A percentile compares a stretch with the other conserved stretches of the same genome.
Conservation (phyloP, 1,139 yeast genomes). For the Zygoascus sp. region DNA sequence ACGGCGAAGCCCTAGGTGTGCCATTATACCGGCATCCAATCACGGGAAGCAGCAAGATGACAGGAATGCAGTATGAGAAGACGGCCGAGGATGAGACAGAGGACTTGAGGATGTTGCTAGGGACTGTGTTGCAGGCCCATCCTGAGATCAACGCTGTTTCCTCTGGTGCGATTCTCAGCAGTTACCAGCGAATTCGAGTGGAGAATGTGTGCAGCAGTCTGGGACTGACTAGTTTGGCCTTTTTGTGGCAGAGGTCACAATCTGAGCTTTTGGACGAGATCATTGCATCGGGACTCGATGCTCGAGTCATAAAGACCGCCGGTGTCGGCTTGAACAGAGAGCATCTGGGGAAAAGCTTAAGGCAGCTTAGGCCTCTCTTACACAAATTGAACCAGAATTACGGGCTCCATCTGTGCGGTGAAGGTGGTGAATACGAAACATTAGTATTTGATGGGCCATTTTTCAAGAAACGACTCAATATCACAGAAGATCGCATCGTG, state of each 20-base stretch:
- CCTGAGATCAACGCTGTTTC: conserved; percentile 84
- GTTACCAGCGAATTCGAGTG: conserved; percentile 88
- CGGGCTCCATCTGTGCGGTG: conserved; percentile 94
- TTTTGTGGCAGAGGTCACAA: conserved; percentile 87
- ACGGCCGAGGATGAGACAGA: conserved; percentile 82
- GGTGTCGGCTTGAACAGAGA: conserved; percentile 69
- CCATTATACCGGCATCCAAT: conserved; percentile 77
- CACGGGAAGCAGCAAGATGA: conserved; percentile 58
- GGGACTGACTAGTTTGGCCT: conserved; percentile 65
- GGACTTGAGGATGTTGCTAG: conserved; percentile 57
- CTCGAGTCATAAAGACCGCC: conserved; percentile 85
- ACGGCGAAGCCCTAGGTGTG: conserved; percentile 65
- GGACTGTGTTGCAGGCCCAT: conserved; percentile 44
- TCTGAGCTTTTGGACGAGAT: conserved; percentile 74
- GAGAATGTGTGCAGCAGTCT: conserved; percentile 81
- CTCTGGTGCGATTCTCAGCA: conserved; percentile 92
- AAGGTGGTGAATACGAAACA: conserved; percentile 97
- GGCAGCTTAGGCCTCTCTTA: conserved; percentile 57
- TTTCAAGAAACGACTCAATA: conserved; percentile 53
- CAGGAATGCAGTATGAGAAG: conserved; percentile 57
- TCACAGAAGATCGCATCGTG: conserved; percentile 43
- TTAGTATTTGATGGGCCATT: conserved; percentile 86
- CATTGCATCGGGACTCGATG: conserved; percentile 69
- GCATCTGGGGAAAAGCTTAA: conserved; percentile 67
- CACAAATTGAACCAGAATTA: conserved; percentile 55